phyloP scores from a whole-genome alignment of 2,329 filamentous ascomycete genomes.

The Pseudogymnoascus sp. region DNA sequence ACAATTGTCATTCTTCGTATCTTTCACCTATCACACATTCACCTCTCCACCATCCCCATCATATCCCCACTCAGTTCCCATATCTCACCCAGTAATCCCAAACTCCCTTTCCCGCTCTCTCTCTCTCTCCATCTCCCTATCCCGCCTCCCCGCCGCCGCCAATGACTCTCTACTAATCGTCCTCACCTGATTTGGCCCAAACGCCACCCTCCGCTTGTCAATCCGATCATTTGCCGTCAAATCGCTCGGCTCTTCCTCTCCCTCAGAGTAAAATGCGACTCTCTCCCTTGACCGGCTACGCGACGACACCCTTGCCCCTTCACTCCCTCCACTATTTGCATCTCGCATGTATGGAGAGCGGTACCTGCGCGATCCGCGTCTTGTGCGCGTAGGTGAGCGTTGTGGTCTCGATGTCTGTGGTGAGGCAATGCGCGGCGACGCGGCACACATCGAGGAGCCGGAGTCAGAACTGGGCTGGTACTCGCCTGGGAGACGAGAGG shows the following conservation, averaged over 20 bases:
- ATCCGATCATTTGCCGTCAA: constrained; percentile 5
- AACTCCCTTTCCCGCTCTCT: not conserved
- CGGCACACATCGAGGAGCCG: not conserved
- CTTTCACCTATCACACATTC: not conserved
- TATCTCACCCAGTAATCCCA: not conserved
- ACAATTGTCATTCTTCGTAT: not conserved
- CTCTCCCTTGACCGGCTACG: not conserved
- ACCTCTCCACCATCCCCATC: not conserved
- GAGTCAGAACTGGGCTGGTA: not conserved
- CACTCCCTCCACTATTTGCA: not conserved
- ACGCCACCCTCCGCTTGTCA: not conserved
- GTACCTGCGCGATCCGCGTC: not conserved
- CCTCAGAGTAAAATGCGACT: not conserved
- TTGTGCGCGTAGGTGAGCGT: not conserved
- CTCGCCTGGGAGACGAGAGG: not conserved
- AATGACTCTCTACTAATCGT: constrained; percentile 1
- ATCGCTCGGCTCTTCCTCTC: not conserved
- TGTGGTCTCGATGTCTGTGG: not conserved
- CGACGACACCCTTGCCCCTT: not conserved
- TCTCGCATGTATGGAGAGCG: not conserved
- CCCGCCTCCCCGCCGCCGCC: not conserved
- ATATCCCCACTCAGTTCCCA: not conserved
- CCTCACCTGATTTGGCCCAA: not conserved
- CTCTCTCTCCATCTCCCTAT: not conserved
- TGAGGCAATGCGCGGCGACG: not conserved